Percentiles rank a stretch among this genome's conserved stretches.
Evolutionary conservation across 305 asterid genomes (phyloP).

Genomic region (Stenogyne calaminthoides): DNA sequence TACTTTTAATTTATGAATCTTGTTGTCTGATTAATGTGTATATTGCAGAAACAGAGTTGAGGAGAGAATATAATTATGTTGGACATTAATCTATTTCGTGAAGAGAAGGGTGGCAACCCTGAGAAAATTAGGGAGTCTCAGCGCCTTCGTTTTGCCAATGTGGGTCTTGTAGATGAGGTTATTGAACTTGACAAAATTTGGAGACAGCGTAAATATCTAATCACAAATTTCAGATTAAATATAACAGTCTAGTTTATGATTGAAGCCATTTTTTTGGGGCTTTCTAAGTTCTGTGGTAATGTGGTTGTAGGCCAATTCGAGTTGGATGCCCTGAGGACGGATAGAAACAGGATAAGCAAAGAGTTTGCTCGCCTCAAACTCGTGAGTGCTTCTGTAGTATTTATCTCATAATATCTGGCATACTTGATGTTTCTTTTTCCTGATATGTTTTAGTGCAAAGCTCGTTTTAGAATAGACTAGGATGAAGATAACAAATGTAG

Average conservation of each 20-base stretch:
- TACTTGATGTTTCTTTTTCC: neutral
- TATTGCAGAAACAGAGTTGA: conserved; percentile 10
- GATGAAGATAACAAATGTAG: neutral
- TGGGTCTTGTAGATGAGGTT: conserved; percentile 69
- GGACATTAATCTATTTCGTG: conserved; percentile 85
- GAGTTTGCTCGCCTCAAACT: conserved; percentile 65
- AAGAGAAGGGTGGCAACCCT: conserved; percentile 80
- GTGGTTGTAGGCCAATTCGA: conserved; percentile 73
- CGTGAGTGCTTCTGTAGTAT: conserved; percentile 45
- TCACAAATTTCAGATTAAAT: neutral
- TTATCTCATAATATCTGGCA: neutral
- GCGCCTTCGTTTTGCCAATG: conserved; percentile 74
- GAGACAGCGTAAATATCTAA: conserved; percentile 60
- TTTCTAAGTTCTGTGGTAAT: conserved; percentile 11
- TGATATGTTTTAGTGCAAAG: neutral
- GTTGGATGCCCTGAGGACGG: conserved; percentile 71
- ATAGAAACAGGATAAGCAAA: conserved; percentile 70
- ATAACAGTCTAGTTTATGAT: neutral
- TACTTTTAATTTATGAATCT: neutral
- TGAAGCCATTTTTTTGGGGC: neutral
- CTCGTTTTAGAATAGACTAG: neutral
- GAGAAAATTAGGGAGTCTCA: conserved; percentile 82
- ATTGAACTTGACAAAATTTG: conserved; percentile 70
- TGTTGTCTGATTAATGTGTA: neutral
- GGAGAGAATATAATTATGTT: conserved; percentile 50